Evolutionary conservation across 2,329 filamentous ascomycete genomes (phyloP), one percentile per base, ranked within the genome.

Genomic region (Lachnum nothofagi): DNA sequence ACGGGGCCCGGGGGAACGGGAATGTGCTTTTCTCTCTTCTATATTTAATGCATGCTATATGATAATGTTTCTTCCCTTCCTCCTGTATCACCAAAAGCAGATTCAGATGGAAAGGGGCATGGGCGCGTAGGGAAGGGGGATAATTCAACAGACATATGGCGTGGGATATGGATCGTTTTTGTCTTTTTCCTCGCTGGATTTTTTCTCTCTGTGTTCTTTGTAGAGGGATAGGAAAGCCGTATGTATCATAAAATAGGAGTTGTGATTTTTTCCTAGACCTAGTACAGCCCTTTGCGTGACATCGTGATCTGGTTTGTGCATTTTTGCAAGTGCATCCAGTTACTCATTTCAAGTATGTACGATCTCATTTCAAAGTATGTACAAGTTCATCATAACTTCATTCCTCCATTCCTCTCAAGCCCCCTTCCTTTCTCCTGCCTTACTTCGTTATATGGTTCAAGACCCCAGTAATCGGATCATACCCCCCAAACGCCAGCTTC

Each of bases 171-270:
- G 53, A 59, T 62, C n/a, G n/a, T n/a, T n/a, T n/a, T n/a, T n/a
- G n/a, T n/a, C n/a, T n/a, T n/a, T n/a, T n/a, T n/a, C n/a, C n/a
- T n/a, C n/a, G n/a, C n/a, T n/a, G n/a, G n/a, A n/a, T n/a, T n/a
- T 60, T 59, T 22, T 41, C 25, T 14, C 31, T n/a, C 25, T 22
- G n/a, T 31, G 40, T 42, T 27, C 9, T 29, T 23, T 46, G 46
- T 42, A 42, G 44, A 40, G 43, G 53, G 52, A 38, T 48, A 52
- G 40, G 33, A 46, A 35, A 52, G 49, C 40, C 53, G 58, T 60
- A 58, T 63, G 60, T 63, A 63, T 60, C 54, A 64, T 65, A 62
- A 59, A 63, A 60, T 57, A 56, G 61, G 61, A 60, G 60, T 55
- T 44, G 31, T 51, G 47, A 57, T 51, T 46, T 54, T 54, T 44